Conservation (phyloP, 2,329 filamentous ascomycete genomes). For the Celoporthe dispersa region DNA sequence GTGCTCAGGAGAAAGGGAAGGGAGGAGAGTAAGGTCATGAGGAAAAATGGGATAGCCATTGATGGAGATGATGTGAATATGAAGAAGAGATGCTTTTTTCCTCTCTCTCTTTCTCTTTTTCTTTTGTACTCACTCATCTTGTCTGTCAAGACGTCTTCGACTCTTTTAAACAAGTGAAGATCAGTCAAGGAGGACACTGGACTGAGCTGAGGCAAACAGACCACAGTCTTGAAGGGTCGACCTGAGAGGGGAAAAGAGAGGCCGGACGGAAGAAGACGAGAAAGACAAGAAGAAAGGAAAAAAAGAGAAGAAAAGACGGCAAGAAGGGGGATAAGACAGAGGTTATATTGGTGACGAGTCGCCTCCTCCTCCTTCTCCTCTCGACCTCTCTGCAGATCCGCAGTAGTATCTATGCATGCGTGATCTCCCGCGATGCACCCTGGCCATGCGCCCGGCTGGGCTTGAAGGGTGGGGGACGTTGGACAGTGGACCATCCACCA, state of each 20-base stretch:
- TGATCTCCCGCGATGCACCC: background rate
- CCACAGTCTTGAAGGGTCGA: background rate
- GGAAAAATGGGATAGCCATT: too few relatives aligned
- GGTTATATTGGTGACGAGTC: slow-evolving; percentile 2
- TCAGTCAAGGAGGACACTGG: background rate
- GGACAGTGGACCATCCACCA: background rate
- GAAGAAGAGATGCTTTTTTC: too few relatives aligned
- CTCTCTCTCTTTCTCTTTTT: too few relatives aligned
- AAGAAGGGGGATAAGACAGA: background rate
- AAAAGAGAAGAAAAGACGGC: background rate
- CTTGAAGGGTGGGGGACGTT: background rate
- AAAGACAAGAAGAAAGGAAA: background rate
- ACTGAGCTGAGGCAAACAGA: background rate
- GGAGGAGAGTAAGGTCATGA: too few relatives aligned
- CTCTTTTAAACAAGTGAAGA: background rate
- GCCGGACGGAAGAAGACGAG: background rate
- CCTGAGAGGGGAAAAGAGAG: background rate
- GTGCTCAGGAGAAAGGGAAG: background rate
- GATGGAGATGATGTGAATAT: too few relatives aligned
- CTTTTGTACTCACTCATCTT: slow-evolving; percentile 29
- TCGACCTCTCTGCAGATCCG: background rate
- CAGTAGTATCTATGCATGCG: background rate
- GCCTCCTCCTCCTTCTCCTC: background rate
- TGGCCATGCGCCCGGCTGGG: background rate
- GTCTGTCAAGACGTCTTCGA: background rate